Conservation (phyloP, 2,329 filamentous ascomycete species). For the Metarhizium album region DNA sequence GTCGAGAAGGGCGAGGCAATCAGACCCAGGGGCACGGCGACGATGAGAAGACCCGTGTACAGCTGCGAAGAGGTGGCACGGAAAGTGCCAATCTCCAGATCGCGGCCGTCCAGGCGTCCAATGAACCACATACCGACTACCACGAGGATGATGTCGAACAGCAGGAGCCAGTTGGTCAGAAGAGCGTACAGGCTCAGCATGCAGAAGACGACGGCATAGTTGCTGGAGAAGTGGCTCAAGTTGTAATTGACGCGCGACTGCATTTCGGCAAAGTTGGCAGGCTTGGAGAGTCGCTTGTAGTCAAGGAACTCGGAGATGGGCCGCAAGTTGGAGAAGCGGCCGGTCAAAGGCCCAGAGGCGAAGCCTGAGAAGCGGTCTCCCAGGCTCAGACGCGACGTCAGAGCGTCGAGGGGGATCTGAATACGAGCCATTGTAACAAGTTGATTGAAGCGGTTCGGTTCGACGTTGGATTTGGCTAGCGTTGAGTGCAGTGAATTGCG, state of each 20-base stretch:
- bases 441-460: background rate
- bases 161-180: constrained; percentile 72
- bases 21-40: constrained; percentile 76
- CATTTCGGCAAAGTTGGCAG: constrained; percentile 77
- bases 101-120: constrained; percentile 76
- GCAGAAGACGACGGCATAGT: constrained; percentile 87
- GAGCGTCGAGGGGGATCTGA: constrained; percentile 80
- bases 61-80: constrained; percentile 84
- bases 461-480: background rate
- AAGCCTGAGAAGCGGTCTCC: constrained; percentile 75
- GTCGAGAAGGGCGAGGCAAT: constrained; percentile 76
- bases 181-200: constrained; percentile 96
- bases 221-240: constrained; percentile 92
- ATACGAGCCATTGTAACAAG: constrained; percentile 62
- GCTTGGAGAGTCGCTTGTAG: constrained; percentile 91
- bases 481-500: background rate
- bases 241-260: constrained; percentile 97
- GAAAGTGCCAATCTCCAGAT: constrained; percentile 76
- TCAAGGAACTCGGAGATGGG: constrained; percentile 92
- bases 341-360: constrained; percentile 64
- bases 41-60: constrained; percentile 76
- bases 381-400: constrained; percentile 85
- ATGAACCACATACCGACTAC: constrained; percentile 83
- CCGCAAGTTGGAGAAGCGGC: constrained; percentile 84
- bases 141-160: constrained; percentile 88